A percentile compares a stretch with the other conserved stretches of the same genome.
Evolutionary conservation across 2,329 filamentous ascomycete species (phyloP).

Genomic region (Aspergillus ibericus): DNA sequence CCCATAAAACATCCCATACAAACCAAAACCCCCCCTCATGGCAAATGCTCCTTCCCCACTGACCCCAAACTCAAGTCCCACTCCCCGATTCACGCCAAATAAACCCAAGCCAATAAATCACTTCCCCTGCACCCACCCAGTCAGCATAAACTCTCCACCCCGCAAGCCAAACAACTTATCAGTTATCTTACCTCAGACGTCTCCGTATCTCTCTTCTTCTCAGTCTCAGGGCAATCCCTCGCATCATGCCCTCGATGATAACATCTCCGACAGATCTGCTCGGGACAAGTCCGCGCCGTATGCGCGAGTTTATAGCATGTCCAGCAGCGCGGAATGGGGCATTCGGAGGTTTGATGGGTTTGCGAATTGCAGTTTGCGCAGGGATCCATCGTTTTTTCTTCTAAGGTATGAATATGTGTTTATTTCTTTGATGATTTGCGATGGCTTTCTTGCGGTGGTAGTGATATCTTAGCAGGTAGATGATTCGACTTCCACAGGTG

Average conservation of each 20-base stretch:
- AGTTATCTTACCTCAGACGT: too few species aligned
- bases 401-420: background rate
- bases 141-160: too few species aligned
- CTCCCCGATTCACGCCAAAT: too few species aligned
- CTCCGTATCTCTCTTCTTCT: background rate
- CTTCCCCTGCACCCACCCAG: too few species aligned
- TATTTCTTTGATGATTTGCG: background rate
- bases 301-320: background rate
- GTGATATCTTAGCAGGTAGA: background rate
- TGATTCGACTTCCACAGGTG: too few species aligned
- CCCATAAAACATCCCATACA: too few species aligned
- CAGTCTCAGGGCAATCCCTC: background rate
- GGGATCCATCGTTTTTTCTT: background rate
- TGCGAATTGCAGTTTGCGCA: background rate
- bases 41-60: too few species aligned
- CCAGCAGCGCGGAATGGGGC: background rate
- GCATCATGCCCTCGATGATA: background rate
- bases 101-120: too few species aligned
- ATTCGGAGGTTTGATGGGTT: background rate
- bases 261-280: background rate
- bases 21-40: too few species aligned
- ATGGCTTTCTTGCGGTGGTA: background rate
- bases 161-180: too few species aligned
- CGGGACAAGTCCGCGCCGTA: background rate
- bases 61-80: too few species aligned